Conservation (phyloP, 1,284 basidiomycete species). For the Golubevia sp. region DNA sequence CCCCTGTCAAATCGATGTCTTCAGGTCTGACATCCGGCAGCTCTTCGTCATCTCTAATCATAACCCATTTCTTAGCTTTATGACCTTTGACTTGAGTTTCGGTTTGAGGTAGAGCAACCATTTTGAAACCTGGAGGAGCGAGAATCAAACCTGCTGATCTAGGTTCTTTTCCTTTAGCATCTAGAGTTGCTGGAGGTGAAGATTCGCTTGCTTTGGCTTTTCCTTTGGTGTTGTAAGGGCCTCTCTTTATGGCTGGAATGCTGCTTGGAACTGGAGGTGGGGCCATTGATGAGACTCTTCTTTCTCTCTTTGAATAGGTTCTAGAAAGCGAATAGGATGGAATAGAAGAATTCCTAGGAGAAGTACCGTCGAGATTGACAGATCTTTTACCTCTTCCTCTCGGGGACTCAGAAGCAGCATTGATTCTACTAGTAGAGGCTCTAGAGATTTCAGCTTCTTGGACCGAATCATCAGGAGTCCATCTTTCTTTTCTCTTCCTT, state of each 20-base stretch:
- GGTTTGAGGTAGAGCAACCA: neutral
- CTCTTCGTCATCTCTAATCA: neutral
- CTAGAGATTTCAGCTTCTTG: too few relatives aligned
- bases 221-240: slow-evolving; percentile 51
- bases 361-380: too few relatives aligned
- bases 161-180: neutral
- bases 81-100: neutral
- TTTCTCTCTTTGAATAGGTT: neutral
- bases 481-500: neutral
- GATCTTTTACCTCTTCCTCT: too few relatives aligned
- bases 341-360: neutral
- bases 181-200: neutral
- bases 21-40: slow-evolving; percentile 2
- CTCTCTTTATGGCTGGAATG: too few relatives aligned
- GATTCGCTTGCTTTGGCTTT: slow-evolving; percentile 40
- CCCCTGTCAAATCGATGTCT: slow-evolving; percentile 7
- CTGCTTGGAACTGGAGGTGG: too few relatives aligned
- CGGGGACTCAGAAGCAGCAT: neutral
- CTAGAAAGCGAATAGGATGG: neutral
- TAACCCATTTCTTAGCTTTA: neutral
- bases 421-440: neutral
- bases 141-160: neutral
- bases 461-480: neutral
- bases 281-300: too few relatives aligned
- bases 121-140: neutral